Conservation (phyloP, 352 stramenopile species). For the Saprolegnia diclina region DNA sequence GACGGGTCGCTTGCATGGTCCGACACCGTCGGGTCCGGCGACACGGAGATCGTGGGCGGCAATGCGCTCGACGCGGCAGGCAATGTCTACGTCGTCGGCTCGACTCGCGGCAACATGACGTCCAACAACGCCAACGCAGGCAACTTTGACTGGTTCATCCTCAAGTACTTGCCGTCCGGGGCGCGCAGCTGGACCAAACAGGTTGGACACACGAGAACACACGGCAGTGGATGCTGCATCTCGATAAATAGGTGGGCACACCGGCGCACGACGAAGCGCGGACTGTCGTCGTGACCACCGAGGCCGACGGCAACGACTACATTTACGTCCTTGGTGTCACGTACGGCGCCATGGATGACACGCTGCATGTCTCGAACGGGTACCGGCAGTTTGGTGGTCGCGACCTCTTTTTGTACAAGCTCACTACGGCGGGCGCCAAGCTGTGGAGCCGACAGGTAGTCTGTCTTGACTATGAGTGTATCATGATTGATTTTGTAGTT, state of each 20-base stretch:
- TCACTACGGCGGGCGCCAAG: slow-evolving; percentile 45
- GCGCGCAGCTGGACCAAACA: slow-evolving; percentile 4
- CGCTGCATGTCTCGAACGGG: slow-evolving; percentile 54
- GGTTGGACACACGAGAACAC: background rate
- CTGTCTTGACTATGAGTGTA: background rate
- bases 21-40: slow-evolving; percentile 9
- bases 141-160: slow-evolving; percentile 25
- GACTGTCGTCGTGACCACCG: slow-evolving; percentile 2
- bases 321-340: slow-evolving; percentile 63
- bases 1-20: slow-evolving; percentile 19
- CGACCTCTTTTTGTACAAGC: slow-evolving; percentile 60
- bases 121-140: slow-evolving; percentile 16
- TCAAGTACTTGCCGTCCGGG: slow-evolving; percentile 10
- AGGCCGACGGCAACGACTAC: slow-evolving; percentile 21
- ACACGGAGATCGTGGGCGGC: slow-evolving; percentile 20
- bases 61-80: slow-evolving; percentile 14
- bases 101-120: slow-evolving; percentile 17
- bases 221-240: background rate
- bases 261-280: slow-evolving; percentile 25
- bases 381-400: slow-evolving; percentile 64
- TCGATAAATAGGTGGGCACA: slow-evolving; percentile 20
- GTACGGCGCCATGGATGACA: slow-evolving; percentile 67
- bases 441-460: slow-evolving; percentile 58
- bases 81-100: slow-evolving; percentile 27
- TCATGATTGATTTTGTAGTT: slow-evolving; percentile 36